Base-by-base conservation (phyloP, 164 flowering plant genomes). In the Protea cynaroides region DNA sequence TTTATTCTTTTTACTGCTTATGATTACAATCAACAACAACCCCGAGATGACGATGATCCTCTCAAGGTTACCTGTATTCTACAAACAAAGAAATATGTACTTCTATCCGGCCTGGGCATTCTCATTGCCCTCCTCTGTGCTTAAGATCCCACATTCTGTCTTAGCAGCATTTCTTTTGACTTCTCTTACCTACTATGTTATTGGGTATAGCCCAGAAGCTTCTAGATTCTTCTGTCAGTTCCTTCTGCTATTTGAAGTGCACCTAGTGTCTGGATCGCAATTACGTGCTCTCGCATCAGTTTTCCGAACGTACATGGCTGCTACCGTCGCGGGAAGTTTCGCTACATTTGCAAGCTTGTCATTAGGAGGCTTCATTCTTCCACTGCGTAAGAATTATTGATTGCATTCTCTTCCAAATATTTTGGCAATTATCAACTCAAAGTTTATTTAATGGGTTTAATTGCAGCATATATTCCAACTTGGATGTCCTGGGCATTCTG, bases 51-150 rank as follows among this genome's bases (percentile, higher is more conserved):
- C 74, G 23, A 64, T 81, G 72, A 84, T 86, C 10, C 66, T 82
- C 46, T 55, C 63, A 40, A 79, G 85, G 52, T 85, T 84, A 60
- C 71, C 80, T 18, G 81, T 82, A 13, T 72, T 84, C 69, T 78
- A 82, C 65, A 84, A 82, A 66, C 86, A 84, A 57, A 80, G 70
- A 59, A 68, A 70, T 34, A 70, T 80, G 46, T 65, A 61, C 61
- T 65, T 84, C 38, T 84, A 79, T 55, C 89, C 89, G 7, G 78
- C 83, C 9, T 82, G 89, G 89, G 85, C 84, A 15, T 84, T 74
- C 64, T 76, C 83, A 1, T 67, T 84, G 34, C 86, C 89, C 10
- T 77, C 82, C n/a, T 61, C 76, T 15, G 74, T 84, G 17, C 69
- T 79, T 7, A 82, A 80, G 74, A 69, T 82, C 50, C 86, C 89